Evolutionary conservation across 768 basidiomycete species (phyloP), one percentile per base, ranked within the genome.

Genomic region (Tremella fuciformis): DNA sequence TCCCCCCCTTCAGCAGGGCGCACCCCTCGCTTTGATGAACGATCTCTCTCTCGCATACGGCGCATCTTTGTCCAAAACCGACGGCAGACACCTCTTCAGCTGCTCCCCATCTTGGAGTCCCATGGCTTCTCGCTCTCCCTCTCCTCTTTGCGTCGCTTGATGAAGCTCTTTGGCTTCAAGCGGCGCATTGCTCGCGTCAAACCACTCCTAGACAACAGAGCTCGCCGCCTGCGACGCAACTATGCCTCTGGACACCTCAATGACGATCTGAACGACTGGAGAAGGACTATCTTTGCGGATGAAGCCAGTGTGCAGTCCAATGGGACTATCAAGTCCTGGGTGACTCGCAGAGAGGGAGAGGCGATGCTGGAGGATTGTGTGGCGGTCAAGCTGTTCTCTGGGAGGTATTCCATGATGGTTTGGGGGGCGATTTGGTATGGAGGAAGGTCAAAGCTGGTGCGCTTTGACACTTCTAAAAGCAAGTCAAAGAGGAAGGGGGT

Each of bases 351-450:
- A 25, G 42, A 34, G 13, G 44, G 44, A 40, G 58, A 59, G 37
- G 53, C 42, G 24, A 37, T 48, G 34, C 44, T 54, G 13, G n/a
- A 26, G 22, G 53, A 59, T 26, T 54, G 53, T 55, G 21, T 53
- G 26, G 44, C 19, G 22, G 40, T 52, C 9, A 59, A 55, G 53
- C 25, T 55, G 15, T 9, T 48, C 25, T n/a, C 11, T 2, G 42
- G 15, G 22, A 21, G 21, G 21, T 54, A 44, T n/a, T 41, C 39
- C 24, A 13, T 50, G 8, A 62, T 62, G 60, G 39, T 62, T 24
- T 62, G 55, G 55, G 60, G 24, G n/a, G 60, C 49, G 13, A 21
- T 62, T 8, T 34, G 37, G 40, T 52, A 62, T 57, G 60, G 60
- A 48, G 55, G 60, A 4, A 22, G 42, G n/a, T 22, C n/a, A 22